A percentile compares a stretch with the other conserved stretches of the same genome.
Conservation (phyloP, 2,329 filamentous ascomycete genomes). For the Colletotrichum destructivum region DNA sequence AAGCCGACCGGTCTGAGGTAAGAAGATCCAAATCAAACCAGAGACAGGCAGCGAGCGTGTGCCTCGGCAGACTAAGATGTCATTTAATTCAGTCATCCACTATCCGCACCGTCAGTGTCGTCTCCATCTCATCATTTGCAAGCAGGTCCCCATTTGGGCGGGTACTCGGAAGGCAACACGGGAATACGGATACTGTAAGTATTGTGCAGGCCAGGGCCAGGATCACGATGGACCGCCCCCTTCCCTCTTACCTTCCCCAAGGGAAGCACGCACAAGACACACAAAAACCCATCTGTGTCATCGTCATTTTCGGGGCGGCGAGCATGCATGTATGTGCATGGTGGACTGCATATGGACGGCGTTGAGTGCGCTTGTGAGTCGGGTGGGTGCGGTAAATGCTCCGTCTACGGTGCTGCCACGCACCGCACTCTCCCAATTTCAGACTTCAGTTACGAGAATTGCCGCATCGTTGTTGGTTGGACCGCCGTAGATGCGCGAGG, state of each 20-base stretch:
- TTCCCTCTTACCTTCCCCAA: conserved; percentile 34
- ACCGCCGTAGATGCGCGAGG: conserved; percentile 35
- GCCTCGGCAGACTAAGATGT: conserved; percentile 11
- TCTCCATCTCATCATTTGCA: background rate
- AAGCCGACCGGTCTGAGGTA: conserved; percentile 29
- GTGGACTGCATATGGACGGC: conserved; percentile 26
- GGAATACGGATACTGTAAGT: conserved; percentile 27
- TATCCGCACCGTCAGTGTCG: background rate
- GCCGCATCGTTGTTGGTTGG: background rate
- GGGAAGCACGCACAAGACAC: conserved; percentile 12
- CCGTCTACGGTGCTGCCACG: background rate
- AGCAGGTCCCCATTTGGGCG: background rate
- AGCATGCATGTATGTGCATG: conserved; percentile 20
- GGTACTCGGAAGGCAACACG: conserved; percentile 27
- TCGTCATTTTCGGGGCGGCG: conserved; percentile 30
- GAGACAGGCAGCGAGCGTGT: background rate
- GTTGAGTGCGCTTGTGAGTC: conserved; percentile 5
- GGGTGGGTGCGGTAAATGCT: conserved; percentile 8
- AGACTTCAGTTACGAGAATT: conserved; percentile 3
- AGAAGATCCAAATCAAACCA: conserved; percentile 24
- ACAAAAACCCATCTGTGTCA: conserved; percentile 22
- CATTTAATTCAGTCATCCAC: conserved; percentile 20
- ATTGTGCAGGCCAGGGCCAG: conserved; percentile 21
- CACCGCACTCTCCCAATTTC: background rate
- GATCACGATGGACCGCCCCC: conserved; percentile 15